Conservation (phyloP, 2,329 filamentous ascomycete genomes). For the Pseudogymnoascus sp. region DNA sequence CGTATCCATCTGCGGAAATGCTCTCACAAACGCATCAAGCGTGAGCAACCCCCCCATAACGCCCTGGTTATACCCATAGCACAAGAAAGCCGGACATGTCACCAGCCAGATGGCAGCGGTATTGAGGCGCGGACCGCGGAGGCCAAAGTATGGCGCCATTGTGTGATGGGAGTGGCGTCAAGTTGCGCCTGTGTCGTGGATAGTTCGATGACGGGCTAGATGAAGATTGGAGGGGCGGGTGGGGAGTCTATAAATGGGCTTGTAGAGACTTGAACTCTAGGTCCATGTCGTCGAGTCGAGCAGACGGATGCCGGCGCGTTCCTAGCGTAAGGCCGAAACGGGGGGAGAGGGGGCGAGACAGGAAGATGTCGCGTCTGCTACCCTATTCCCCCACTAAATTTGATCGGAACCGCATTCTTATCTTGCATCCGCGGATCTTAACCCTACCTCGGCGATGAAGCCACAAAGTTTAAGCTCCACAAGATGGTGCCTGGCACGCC, state of each 20-base stretch:
- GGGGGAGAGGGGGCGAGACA: not conserved
- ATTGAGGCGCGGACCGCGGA: conserved; percentile 6
- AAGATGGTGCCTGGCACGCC: not conserved
- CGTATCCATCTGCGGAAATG: conserved; percentile 43
- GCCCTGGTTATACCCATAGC: conserved; percentile 46
- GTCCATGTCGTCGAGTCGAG: not conserved
- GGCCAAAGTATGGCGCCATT: conserved; percentile 12
- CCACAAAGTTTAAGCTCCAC: not conserved
- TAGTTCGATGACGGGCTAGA: not conserved
- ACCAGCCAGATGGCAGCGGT: conserved; percentile 11
- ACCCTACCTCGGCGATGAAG: not conserved
- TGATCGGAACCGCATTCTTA: not conserved
- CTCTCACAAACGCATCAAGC: conserved; percentile 31
- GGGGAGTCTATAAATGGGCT: not conserved
- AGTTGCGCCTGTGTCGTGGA: not conserved
- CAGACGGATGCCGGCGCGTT: not conserved
- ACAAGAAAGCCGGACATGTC: conserved; percentile 31
- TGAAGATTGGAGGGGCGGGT: not conserved
- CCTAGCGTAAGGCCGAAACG: not conserved
- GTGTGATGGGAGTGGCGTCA: not conserved
- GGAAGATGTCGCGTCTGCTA: not conserved
- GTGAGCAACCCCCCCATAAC: conserved; percentile 38
- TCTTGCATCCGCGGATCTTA: not conserved
- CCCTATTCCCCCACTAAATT: not conserved
- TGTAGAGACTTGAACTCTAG: not conserved